A percentile compares a stretch with the other conserved stretches of the same genome.
Conservation (phyloP, 495 filamentous ascomycete genomes). For the Penicillium paxilli region DNA sequence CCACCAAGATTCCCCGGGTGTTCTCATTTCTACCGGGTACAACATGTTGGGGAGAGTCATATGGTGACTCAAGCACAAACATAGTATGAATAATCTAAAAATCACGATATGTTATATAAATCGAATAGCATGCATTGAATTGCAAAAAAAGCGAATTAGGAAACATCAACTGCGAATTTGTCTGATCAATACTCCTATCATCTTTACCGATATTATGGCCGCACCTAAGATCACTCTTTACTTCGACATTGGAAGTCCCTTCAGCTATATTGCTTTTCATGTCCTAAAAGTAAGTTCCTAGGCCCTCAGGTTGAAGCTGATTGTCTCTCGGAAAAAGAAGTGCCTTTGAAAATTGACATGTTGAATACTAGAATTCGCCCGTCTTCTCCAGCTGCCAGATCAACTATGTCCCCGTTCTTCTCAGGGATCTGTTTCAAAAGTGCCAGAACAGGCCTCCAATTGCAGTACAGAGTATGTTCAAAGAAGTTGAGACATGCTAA, state of each 20-base stretch:
- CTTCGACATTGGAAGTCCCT: conserved; percentile 26
- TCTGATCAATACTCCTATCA: neutral
- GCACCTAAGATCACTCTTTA: conserved; percentile 16
- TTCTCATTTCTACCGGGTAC: neutral
- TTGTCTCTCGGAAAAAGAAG: no score
- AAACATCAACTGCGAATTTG: neutral
- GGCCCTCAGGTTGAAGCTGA: no score
- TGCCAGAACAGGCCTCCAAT: conserved; percentile 20
- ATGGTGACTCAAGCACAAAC: conserved; percentile 1
- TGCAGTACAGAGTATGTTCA: conserved; percentile 15
- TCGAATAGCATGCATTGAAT: neutral
- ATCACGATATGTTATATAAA: neutral
- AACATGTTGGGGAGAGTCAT: neutral
- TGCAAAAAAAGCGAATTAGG: neutral
- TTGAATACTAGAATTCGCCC: conserved; percentile 13
- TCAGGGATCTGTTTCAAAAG: conserved; percentile 13
- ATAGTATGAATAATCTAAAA: conserved; percentile 15
- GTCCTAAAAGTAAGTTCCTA: conserved; percentile 7
- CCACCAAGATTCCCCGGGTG: neutral
- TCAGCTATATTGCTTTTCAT: conserved; percentile 23
- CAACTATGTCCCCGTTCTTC: conserved; percentile 13
- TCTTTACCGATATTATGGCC: conserved; percentile 5
- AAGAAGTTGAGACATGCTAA: neutral
- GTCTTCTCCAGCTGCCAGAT: conserved; percentile 19
- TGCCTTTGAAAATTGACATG: neutral